These are phyloP conservation scores for Zopfia rhizophila DNA, from an alignment of 2,329 filamentous ascomycete genomes.

Conservation along the genomic window DNA sequence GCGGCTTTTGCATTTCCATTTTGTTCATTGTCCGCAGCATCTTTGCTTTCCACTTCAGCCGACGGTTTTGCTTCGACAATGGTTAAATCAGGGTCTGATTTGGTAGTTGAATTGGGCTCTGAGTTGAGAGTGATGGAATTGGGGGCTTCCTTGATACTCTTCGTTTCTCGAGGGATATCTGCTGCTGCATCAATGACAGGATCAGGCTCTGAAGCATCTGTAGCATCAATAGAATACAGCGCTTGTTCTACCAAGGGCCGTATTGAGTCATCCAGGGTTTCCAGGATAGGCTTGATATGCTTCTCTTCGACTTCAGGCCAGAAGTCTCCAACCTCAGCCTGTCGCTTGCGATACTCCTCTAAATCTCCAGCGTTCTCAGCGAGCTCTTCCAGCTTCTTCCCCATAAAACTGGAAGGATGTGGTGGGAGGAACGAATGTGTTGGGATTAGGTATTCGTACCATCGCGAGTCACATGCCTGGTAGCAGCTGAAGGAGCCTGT, in stretches of 20 bases:
- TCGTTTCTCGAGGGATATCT: constrained; percentile 19
- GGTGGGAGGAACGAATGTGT: constrained; percentile 93
- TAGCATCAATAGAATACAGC: constrained; percentile 59
- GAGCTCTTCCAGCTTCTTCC: constrained; percentile 81
- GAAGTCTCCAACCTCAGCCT: constrained; percentile 81
- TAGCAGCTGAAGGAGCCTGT: constrained; percentile 95
- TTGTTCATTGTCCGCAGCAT: constrained; percentile 17
- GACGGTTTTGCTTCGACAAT: constrained; percentile 19
- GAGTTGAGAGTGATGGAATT: too few species aligned
- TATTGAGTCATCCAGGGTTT: constrained; percentile 70
- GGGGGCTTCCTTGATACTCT: constrained; percentile 1
- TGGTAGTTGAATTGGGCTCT: too few species aligned
- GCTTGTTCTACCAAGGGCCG: constrained; percentile 71
- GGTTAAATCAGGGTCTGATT: too few species aligned
- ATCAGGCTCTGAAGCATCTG: constrained; percentile 41
- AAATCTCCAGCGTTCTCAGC: constrained; percentile 78
- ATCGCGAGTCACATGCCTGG: constrained; percentile 91
- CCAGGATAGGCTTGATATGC: constrained; percentile 76
- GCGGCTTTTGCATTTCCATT: too few species aligned
- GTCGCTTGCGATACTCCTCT: constrained; percentile 73
- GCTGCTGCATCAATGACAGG: constrained; percentile 46
- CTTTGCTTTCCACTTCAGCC: constrained; percentile 25
- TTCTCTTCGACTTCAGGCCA: constrained; percentile 87
- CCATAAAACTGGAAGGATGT: constrained; percentile 86
- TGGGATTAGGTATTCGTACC: constrained; percentile 97